A percentile compares a stretch with the other conserved stretches of the same genome.
These are phyloP conservation scores for Kazachstania psychrophila DNA, from an alignment of 805 yeast genomes.

Conservation along the genomic window DNA sequence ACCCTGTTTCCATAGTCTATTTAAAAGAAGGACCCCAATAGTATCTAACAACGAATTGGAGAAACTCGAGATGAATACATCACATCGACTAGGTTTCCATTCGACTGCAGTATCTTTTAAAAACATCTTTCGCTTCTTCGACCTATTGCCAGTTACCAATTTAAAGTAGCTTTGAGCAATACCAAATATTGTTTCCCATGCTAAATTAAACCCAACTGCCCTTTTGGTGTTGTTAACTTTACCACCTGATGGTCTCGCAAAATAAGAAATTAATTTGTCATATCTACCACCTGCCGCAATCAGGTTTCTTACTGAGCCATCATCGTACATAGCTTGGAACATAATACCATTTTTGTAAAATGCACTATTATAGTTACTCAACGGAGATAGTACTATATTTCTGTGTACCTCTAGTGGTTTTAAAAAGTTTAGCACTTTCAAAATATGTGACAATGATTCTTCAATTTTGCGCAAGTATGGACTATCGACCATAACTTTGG, in stretches of 20 bases:
- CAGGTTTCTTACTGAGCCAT: slow-evolving; percentile 38
- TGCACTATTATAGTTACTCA: slow-evolving; percentile 71
- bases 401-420: slow-evolving; percentile 51
- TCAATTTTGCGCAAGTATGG: slow-evolving; percentile 55
- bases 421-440: slow-evolving; percentile 45
- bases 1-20: slow-evolving; percentile 63
- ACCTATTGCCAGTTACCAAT: slow-evolving; percentile 26
- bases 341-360: slow-evolving; percentile 76
- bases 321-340: slow-evolving; percentile 78
- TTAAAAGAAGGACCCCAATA: slow-evolving; percentile 54
- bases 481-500: slow-evolving; percentile 65
- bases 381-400: slow-evolving; percentile 60
- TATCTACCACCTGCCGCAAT: slow-evolving; percentile 94
- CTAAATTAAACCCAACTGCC: slow-evolving; percentile 83
- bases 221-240: slow-evolving; percentile 32
- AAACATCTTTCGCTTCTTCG: slow-evolving; percentile 30
- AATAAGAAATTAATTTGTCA: slow-evolving; percentile 58
- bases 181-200: slow-evolving; percentile 56
- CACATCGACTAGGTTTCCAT: slow-evolving; percentile 61
- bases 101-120: slow-evolving; percentile 32
- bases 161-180: slow-evolving; percentile 42
- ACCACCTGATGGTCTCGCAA: slow-evolving; percentile 48
- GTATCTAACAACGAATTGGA: slow-evolving; percentile 47
- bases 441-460: slow-evolving; percentile 51
- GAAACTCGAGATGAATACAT: slow-evolving; percentile 68